A percentile compares a stretch with the other conserved stretches of the same genome.
These are phyloP conservation scores for Bjerkandera adusta DNA, from an alignment of 1,284 basidiomycete species.

Conservation along the genomic window DNA sequence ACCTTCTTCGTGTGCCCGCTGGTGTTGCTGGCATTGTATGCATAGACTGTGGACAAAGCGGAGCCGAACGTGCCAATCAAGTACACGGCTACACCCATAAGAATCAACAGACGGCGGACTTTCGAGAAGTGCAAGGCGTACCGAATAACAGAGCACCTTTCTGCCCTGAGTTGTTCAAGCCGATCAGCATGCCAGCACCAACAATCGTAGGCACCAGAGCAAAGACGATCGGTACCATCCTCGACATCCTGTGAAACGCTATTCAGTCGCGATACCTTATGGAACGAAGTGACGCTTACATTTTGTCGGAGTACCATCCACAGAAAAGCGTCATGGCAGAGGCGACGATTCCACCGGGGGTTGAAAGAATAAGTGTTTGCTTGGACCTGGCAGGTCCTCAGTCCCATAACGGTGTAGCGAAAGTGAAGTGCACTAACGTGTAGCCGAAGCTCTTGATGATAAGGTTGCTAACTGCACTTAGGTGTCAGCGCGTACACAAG, in stretches of 20 bases:
- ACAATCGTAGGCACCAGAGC: slow-evolving; percentile 62
- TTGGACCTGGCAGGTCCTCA: slow-evolving; percentile 40
- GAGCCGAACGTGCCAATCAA: slow-evolving; percentile 61
- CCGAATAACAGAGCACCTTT: slow-evolving; percentile 62
- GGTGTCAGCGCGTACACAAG: background rate
- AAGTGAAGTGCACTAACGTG: slow-evolving; percentile 35
- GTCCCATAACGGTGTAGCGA: background rate
- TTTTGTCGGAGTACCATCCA: slow-evolving; percentile 66
- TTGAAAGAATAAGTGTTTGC: slow-evolving; percentile 60
- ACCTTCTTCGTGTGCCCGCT: slow-evolving; percentile 69
- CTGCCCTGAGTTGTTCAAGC: slow-evolving; percentile 44
- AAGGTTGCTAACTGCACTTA: slow-evolving; percentile 51
- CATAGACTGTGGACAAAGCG: slow-evolving; percentile 59
- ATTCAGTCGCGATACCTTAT: slow-evolving; percentile 5
- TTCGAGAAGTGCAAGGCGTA: slow-evolving; percentile 22
- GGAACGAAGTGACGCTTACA: slow-evolving; percentile 32
- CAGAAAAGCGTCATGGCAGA: slow-evolving; percentile 48
- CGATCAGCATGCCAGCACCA: slow-evolving; percentile 55
- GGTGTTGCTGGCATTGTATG: slow-evolving; percentile 67
- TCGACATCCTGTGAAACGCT: slow-evolving; percentile 41
- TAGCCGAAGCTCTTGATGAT: slow-evolving; percentile 68
- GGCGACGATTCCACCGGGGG: slow-evolving; percentile 55
- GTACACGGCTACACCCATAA: slow-evolving; percentile 43
- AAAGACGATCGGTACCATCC: slow-evolving; percentile 64
- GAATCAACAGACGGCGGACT: background rate